phyloP scores from a whole-genome alignment of 1,284 basidiomycete species.

The Melampsora americana region DNA sequence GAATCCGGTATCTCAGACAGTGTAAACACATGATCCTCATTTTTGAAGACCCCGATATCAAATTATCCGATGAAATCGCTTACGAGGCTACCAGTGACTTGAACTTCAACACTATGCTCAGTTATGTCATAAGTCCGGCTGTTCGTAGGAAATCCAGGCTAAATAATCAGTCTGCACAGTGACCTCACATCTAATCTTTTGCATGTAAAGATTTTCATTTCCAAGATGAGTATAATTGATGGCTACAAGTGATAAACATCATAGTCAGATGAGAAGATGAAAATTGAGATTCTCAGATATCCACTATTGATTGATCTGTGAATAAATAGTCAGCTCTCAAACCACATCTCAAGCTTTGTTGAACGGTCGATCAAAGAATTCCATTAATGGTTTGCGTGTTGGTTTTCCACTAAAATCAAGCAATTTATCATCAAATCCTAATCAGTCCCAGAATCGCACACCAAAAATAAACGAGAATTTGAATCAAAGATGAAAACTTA shows the following conservation, averaged over 20 bases:
- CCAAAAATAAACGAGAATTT: background rate
- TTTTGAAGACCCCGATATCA: no score
- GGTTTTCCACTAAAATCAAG: conserved; percentile 22
- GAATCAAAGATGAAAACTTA: background rate
- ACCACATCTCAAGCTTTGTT: background rate
- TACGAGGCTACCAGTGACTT: no score
- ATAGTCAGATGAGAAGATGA: background rate
- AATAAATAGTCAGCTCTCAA: background rate
- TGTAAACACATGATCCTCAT: no score
- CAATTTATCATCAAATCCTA: background rate
- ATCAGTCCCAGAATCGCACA: background rate
- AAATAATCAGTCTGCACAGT: no score
- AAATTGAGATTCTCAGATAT: background rate
- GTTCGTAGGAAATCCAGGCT: no score
- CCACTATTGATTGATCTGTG: background rate
- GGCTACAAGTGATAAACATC: background rate
- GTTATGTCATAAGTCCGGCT: no score
- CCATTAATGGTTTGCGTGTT: conserved; percentile 32
- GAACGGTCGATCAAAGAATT: conserved; percentile 32
- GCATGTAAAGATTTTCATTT: background rate
- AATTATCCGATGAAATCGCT: no score
- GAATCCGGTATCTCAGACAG: no score
- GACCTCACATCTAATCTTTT: no score
- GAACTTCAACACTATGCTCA: no score
- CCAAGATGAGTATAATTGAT: background rate